A percentile compares a stretch with the other conserved stretches of the same genome.
These are phyloP conservation scores for Paraphoma chrysanthemicola DNA, from an alignment of 2,329 filamentous ascomycete species.

Conservation along the genomic window DNA sequence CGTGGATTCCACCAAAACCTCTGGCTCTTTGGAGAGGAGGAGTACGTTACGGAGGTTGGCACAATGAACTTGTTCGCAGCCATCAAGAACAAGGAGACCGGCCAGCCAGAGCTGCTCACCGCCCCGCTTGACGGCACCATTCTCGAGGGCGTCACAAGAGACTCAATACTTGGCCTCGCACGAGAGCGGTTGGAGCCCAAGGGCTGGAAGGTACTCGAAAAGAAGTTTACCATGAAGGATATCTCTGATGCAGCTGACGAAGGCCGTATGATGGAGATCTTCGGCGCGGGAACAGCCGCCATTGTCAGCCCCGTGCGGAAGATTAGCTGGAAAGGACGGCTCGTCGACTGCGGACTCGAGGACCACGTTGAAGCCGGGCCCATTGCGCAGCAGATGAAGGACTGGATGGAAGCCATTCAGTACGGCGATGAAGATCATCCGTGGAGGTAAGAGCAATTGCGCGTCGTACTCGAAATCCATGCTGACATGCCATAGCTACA, in stretches of 20 bases:
- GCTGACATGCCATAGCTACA: constrained; percentile 39
- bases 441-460: constrained; percentile 74
- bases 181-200: constrained; percentile 81
- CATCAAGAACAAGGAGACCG: constrained; percentile 83
- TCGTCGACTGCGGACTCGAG: constrained; percentile 83
- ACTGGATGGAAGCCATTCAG: constrained; percentile 95
- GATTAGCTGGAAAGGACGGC: constrained; percentile 85
- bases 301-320: constrained; percentile 89
- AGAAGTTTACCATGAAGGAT: constrained; percentile 91
- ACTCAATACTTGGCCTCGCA: constrained; percentile 87
- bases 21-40: constrained; percentile 95
- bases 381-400: constrained; percentile 85
- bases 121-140: constrained; percentile 96
- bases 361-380: constrained; percentile 86
- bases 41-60: constrained; percentile 95
- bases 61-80: constrained; percentile 99
- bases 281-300: constrained; percentile 91
- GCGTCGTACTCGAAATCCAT: constrained; percentile 4
- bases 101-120: constrained; percentile 91
- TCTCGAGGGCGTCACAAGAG: constrained; percentile 90
- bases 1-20: constrained; percentile 97
- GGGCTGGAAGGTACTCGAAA: constrained; percentile 88
- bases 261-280: constrained; percentile 88
- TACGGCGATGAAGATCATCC: constrained; percentile 86
- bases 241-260: constrained; percentile 81